Conservation (phyloP, 2,329 filamentous ascomycete genomes). For the Sordariomycetes sp. region DNA sequence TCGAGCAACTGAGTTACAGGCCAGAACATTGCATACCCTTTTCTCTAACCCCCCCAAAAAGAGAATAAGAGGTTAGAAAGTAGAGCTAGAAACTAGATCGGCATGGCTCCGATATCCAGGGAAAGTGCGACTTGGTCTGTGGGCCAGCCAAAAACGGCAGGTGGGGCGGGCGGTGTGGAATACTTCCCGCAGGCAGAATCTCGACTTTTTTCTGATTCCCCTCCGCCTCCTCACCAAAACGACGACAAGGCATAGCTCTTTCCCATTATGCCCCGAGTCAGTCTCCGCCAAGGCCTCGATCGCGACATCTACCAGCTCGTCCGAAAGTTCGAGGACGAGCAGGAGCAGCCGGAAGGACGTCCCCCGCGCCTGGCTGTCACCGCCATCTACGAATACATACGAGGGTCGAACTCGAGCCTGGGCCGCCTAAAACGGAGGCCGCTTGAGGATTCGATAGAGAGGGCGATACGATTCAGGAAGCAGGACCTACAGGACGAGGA, state of each 20-base stretch:
- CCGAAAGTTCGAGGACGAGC: constrained; percentile 62
- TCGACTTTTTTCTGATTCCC: constrained; percentile 1
- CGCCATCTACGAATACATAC: constrained; percentile 68
- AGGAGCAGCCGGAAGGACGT: constrained; percentile 24
- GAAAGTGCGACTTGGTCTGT: no score
- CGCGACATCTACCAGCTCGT: constrained; percentile 71
- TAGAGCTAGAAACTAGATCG: no score
- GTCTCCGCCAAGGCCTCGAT: constrained; percentile 47
- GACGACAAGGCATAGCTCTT: neutral
- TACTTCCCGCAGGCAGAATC: neutral
- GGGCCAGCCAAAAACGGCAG: neutral
- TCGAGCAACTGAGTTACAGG: no score
- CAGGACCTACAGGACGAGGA: constrained; percentile 27
- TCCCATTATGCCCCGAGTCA: constrained; percentile 13
- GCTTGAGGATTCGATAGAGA: constrained; percentile 76
- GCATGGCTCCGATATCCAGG: no score
- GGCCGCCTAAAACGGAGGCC: constrained; percentile 72
- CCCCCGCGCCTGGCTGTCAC: constrained; percentile 32
- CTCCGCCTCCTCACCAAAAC: neutral
- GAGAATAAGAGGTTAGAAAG: no score
- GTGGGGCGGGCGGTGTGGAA: neutral
- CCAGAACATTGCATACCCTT: no score
- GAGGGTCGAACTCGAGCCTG: constrained; percentile 76
- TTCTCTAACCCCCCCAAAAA: no score
- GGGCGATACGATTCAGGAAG: constrained; percentile 64